phyloP scores from a whole-genome alignment of 2,329 filamentous ascomycete species.

The Clarireedia hainanense region DNA sequence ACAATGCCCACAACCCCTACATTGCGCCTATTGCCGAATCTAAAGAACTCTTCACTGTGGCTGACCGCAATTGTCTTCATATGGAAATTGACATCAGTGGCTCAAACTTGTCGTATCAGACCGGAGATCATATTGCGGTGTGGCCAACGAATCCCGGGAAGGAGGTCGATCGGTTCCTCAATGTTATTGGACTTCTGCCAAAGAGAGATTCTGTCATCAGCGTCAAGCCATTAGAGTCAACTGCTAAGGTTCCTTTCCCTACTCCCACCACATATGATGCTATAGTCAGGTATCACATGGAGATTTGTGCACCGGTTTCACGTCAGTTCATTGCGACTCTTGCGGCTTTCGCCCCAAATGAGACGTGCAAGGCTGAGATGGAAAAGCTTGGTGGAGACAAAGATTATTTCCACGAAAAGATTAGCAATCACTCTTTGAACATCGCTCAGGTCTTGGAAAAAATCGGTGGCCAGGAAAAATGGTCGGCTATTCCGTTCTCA shows the following conservation, averaged over 20 bases:
- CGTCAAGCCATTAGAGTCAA: constrained; percentile 87
- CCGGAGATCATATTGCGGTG: constrained; percentile 92
- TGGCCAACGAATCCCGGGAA: constrained; percentile 94
- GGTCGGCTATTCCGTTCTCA: constrained; percentile 84
- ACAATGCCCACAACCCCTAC: constrained; percentile 94
- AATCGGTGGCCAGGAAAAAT: constrained; percentile 65
- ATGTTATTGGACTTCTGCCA: constrained; percentile 63
- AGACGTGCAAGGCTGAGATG: constrained; percentile 80
- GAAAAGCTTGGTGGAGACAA: constrained; percentile 84
- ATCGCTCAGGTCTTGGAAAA: constrained; percentile 76
- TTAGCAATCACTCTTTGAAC: constrained; percentile 76
- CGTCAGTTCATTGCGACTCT: constrained; percentile 88
- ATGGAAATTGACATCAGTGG: constrained; percentile 88
- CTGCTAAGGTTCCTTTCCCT: constrained; percentile 95
- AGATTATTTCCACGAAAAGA: constrained; percentile 87
- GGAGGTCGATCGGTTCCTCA: constrained; percentile 85
- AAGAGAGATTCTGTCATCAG: constrained; percentile 79
- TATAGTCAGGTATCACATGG: constrained; percentile 89
- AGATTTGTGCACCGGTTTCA: constrained; percentile 90
- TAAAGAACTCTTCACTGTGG: constrained; percentile 80
- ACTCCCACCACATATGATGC: constrained; percentile 95
- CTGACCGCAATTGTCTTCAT: constrained; percentile 91
- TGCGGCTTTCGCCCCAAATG: constrained; percentile 81
- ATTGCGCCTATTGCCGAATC: constrained; percentile 91
- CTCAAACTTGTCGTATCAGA: constrained; percentile 88